phyloP scores from a whole-genome alignment of 1,139 yeast genomes.

The Pichia cactophila region DNA sequence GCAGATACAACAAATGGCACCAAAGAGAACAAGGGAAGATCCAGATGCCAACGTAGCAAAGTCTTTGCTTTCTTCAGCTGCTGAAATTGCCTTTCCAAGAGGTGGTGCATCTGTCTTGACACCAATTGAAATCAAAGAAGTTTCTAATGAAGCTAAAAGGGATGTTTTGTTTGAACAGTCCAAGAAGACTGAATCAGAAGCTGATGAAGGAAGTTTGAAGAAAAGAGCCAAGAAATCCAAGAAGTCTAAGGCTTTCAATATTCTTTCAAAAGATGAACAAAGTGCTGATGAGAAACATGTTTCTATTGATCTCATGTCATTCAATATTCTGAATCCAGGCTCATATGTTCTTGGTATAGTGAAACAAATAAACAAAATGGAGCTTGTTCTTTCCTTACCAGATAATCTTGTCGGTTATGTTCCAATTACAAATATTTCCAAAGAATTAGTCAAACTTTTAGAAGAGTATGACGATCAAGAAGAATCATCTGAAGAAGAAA shows the following conservation, averaged over 20 bases:
- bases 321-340: constrained; percentile 61
- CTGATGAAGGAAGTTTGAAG: constrained; percentile 27
- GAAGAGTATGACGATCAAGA: constrained; percentile 46
- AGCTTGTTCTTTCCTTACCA: constrained; percentile 66
- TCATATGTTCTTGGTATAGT: constrained; percentile 73
- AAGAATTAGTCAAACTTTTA: constrained; percentile 49
- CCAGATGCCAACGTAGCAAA: constrained; percentile 14
- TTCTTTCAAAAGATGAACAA: constrained; percentile 15
- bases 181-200: constrained; percentile 27
- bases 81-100: constrained; percentile 84
- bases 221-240: constrained; percentile 28
- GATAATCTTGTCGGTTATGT: constrained; percentile 77
- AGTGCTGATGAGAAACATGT: constrained; percentile 27
- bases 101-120: constrained; percentile 86
- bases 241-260: constrained; percentile 25
- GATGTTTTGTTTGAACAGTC: constrained; percentile 65
- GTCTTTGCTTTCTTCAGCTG: constrained; percentile 26
- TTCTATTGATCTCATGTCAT: constrained; percentile 52
- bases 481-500: constrained; percentile 25
- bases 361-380: constrained; percentile 49
- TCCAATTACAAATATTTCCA: constrained; percentile 68
- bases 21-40: constrained; percentile 29
- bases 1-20: constrained; percentile 7
- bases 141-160: constrained; percentile 82
- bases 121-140: constrained; percentile 86